A percentile compares a stretch with the other conserved stretches of the same genome.
phyloP scores from a whole-genome alignment of 2,329 filamentous ascomycete species.

The Fusarium sp. region DNA sequence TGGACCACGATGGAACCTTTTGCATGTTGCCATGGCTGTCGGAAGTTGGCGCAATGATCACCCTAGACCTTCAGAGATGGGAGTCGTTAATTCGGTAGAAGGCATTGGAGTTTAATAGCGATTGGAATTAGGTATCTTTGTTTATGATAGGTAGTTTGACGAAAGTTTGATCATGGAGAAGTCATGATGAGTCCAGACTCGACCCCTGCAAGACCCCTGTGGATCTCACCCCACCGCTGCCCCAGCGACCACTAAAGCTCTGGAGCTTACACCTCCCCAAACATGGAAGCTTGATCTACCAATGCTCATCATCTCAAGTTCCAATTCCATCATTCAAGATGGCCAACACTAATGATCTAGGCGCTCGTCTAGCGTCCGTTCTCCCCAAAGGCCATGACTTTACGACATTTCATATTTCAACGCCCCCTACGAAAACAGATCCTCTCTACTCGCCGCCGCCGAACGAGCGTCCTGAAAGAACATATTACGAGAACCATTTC shows the following conservation, averaged over 20 bases:
- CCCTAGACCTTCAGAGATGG: slow-evolving; percentile 9
- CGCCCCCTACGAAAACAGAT: slow-evolving; percentile 78
- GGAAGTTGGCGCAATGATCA: slow-evolving; percentile 36
- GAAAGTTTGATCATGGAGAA: background rate
- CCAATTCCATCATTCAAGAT: slow-evolving; percentile 22
- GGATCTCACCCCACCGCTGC: slow-evolving; percentile 22
- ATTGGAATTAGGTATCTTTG: background rate
- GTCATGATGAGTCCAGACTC: background rate
- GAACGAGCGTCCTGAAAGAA: slow-evolving; percentile 76
- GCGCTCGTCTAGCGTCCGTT: slow-evolving; percentile 56
- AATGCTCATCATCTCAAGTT: slow-evolving; percentile 9
- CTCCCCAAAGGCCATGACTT: slow-evolving; percentile 70
- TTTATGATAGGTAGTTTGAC: background rate
- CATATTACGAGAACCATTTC: slow-evolving; percentile 88
- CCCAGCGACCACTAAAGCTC: slow-evolving; percentile 26
- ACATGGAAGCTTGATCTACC: background rate
- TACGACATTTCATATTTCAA: slow-evolving; percentile 87
- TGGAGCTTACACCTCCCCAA: slow-evolving; percentile 18
- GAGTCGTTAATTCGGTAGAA: slow-evolving; percentile 3
- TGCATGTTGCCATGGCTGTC: slow-evolving; percentile 38
- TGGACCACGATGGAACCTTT: slow-evolving; percentile 43
- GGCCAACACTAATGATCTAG: slow-evolving; percentile 25
- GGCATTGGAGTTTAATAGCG: background rate
- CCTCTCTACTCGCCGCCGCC: slow-evolving; percentile 85
- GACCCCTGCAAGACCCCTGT: slow-evolving; percentile 24